These are phyloP conservation scores for Aspergillus hancockii DNA, from an alignment of 495 filamentous ascomycete species.

Conservation along the genomic window DNA sequence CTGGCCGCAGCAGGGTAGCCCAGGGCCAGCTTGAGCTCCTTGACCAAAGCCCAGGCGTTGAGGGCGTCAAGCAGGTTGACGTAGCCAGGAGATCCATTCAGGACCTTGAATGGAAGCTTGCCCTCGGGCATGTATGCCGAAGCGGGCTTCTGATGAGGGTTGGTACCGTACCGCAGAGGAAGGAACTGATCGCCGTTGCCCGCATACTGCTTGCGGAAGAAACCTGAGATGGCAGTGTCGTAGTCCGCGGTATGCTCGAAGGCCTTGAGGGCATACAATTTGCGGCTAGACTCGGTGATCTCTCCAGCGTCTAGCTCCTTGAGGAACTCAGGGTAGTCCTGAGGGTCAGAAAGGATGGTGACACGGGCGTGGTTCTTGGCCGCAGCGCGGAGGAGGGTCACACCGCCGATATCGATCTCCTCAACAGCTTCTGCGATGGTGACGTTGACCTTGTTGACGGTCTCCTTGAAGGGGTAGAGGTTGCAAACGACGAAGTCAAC, in stretches of 20 bases:
- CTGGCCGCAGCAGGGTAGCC: constrained; percentile 90
- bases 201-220: constrained; percentile 96
- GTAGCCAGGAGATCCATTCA: constrained; percentile 90
- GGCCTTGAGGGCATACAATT: constrained; percentile 89
- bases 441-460: constrained; percentile 93
- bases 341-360: constrained; percentile 89
- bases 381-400: constrained; percentile 92
- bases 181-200: constrained; percentile 80
- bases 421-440: constrained; percentile 95
- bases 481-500: constrained; percentile 99
- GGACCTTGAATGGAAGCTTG: constrained; percentile 90
- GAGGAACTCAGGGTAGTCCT: constrained; percentile 91
- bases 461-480: constrained; percentile 97
- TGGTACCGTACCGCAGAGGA: constrained; percentile 88
- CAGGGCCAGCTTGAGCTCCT: constrained; percentile 89
- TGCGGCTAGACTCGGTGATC: constrained; percentile 77
- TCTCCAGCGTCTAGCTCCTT: constrained; percentile 85
- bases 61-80: constrained; percentile 96
- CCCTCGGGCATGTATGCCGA: constrained; percentile 73
- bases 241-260: constrained; percentile 99
- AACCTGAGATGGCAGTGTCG: constrained; percentile 88
- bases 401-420: constrained; percentile 97
- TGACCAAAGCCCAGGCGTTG: constrained; percentile 95
- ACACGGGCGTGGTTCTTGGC: constrained; percentile 97
- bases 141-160: constrained; percentile 97